These are phyloP conservation scores for Cercospora sojina DNA, from an alignment of 2,329 filamentous ascomycete genomes.

Conservation along the genomic window DNA sequence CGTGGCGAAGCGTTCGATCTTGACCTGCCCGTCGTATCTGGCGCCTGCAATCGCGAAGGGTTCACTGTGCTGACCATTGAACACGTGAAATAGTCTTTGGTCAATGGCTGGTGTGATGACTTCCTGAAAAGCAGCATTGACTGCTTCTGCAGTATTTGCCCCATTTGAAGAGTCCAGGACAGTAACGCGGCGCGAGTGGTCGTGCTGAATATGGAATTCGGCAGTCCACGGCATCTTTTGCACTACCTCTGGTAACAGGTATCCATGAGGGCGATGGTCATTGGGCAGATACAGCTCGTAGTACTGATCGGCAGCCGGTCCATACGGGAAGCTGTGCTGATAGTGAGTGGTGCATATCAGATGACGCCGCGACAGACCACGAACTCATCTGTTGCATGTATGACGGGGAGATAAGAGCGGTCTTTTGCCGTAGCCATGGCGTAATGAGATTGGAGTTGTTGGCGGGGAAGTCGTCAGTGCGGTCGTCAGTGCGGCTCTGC, in stretches of 20 bases:
- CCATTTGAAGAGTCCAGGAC: slow-evolving; percentile 54
- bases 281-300: slow-evolving; percentile 66
- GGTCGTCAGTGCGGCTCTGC: background rate
- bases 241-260: slow-evolving; percentile 60
- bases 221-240: slow-evolving; percentile 55
- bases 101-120: slow-evolving; percentile 57
- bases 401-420: slow-evolving; percentile 8
- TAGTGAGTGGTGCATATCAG: background rate
- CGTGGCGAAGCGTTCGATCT: slow-evolving; percentile 70
- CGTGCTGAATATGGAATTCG: slow-evolving; percentile 54
- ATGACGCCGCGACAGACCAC: background rate
- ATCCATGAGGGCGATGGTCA: slow-evolving; percentile 60
- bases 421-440: background rate
- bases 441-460: background rate
- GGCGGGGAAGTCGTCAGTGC: background rate
- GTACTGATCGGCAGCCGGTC: slow-evolving; percentile 47
- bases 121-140: slow-evolving; percentile 59
- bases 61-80: slow-evolving; percentile 76
- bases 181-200: slow-evolving; percentile 25
- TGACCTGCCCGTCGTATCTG: slow-evolving; percentile 62
- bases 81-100: slow-evolving; percentile 64
- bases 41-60: slow-evolving; percentile 70
- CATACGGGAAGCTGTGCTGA: slow-evolving; percentile 43
- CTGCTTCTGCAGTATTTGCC: slow-evolving; percentile 58
- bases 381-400: slow-evolving; percentile 19